Conservation (phyloP, 2,329 filamentous ascomycete species). For the Xylaria sp. region DNA sequence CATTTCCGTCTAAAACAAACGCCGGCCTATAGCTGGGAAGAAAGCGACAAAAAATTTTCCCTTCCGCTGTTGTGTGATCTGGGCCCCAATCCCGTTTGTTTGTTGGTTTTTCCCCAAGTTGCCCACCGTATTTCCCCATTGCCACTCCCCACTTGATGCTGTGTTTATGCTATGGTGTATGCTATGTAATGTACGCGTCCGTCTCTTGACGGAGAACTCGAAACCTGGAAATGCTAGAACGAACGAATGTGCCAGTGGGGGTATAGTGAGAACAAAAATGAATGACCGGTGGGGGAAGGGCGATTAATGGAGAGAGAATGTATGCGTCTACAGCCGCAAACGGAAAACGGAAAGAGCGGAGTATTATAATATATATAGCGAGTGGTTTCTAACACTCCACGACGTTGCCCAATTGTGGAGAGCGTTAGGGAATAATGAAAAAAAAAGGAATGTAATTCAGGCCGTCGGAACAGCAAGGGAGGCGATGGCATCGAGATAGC, state of each 20-base stretch:
- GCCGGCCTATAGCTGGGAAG: slow-evolving; percentile 19
- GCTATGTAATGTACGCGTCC: slow-evolving; percentile 23
- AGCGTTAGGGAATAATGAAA: neutral
- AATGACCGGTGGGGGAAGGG: slow-evolving; percentile 12
- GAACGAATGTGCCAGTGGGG: slow-evolving; percentile 27
- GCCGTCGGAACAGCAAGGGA: slow-evolving; percentile 2
- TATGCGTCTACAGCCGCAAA: neutral
- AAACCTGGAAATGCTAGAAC: slow-evolving; percentile 26
- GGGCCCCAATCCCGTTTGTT: slow-evolving; percentile 1
- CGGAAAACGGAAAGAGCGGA: slow-evolving; percentile 8
- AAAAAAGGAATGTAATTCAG: neutral
- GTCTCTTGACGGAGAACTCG: slow-evolving; percentile 4
- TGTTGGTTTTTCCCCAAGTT: slow-evolving; percentile 1
- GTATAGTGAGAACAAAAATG: slow-evolving; percentile 19
- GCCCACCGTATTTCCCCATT: slow-evolving; percentile 2
- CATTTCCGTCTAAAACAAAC: slow-evolving; percentile 31
- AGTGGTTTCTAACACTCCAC: slow-evolving; percentile 6
- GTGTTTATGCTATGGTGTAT: neutral
- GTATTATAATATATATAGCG: slow-evolving; percentile 19
- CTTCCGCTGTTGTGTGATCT: slow-evolving; percentile 6
- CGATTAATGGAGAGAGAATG: slow-evolving; percentile 21
- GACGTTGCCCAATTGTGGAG: neutral
- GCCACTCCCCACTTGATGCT: slow-evolving; percentile 31
- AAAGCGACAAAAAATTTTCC: neutral
- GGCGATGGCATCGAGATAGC: neutral